Percentiles rank a stretch among this genome's conserved stretches.
These are phyloP conservation scores for Candida nanaspora DNA, from an alignment of 805 yeast species.

Conservation along the genomic window DNA sequence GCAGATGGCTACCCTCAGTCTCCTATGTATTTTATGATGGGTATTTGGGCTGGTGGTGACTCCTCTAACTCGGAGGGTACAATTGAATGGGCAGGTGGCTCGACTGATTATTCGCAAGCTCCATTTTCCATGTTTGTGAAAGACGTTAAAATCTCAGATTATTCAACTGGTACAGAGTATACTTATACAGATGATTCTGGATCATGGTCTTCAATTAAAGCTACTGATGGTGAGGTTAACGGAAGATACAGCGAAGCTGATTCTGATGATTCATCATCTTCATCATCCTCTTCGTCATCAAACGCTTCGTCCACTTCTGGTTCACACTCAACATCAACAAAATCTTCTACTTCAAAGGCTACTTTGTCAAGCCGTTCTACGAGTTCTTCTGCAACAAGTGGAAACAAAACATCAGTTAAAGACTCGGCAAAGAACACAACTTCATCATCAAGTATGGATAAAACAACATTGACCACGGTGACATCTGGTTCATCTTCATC, in stretches of 20 bases:
- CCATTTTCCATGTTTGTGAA: slow-evolving; percentile 66
- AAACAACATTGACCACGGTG: too few species aligned
- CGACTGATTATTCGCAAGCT: slow-evolving; percentile 53
- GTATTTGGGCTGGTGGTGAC: slow-evolving; percentile 84
- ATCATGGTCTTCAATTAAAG: slow-evolving; percentile 49
- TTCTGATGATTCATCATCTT: slow-evolving; percentile 21
- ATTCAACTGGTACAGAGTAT: slow-evolving; percentile 57
- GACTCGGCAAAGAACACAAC: too few species aligned
- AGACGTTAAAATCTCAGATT: slow-evolving; percentile 56
- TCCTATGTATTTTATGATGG: slow-evolving; percentile 71
- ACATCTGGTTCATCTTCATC: slow-evolving; percentile 2
- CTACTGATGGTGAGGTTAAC: slow-evolving; percentile 51
- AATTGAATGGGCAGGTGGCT: slow-evolving; percentile 80
- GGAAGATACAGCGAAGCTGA: slow-evolving; percentile 48
- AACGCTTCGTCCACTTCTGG: slow-evolving; percentile 3
- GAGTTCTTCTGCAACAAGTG: too few species aligned
- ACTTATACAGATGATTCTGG: slow-evolving; percentile 50
- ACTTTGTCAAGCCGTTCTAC: too few species aligned
- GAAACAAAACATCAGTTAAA: too few species aligned
- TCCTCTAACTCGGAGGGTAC: slow-evolving; percentile 57
- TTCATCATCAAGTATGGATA: too few species aligned
- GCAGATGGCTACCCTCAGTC: slow-evolving; percentile 79
- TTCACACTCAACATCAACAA: background rate
- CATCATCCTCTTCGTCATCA: slow-evolving; percentile 6
- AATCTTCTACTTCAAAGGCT: too few species aligned